Base-by-base conservation (phyloP, 768 basidiomycete genomes). In the Auriscalpium vulgare region DNA sequence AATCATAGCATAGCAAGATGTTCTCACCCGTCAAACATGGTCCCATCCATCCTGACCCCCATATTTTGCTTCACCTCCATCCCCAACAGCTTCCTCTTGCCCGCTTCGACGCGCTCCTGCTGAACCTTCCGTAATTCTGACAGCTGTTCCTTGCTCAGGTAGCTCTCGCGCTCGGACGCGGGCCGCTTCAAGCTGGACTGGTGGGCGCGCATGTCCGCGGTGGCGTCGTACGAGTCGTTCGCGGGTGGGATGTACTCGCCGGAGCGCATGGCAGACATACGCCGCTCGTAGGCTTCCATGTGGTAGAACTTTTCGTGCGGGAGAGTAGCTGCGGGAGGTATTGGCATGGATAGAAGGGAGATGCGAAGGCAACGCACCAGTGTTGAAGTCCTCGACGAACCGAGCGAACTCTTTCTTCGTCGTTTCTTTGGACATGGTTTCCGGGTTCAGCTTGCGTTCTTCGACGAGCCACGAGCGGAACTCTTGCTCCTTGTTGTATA, bases 251-350 rank as follows among this genome's bases (percentile, higher is more conserved):
- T 71, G 51, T 81, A 87, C 62, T 89, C 91, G 40, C 94, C 94
- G n/a, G 83, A 77, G 47, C 92, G 83, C 50, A 95, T 72, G 19
- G 90, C 83, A 38, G 80, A 69, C 94, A 95, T 95, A 48, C 91
- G 85, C 19, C 75, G 75, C 58, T 94, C 91, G 67, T 92, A 93
- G 6, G 81, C 78, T 54, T 83, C 84, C 80, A 95, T 91, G 65
- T 94, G 82, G 69, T 95, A 95, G 69, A 94, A 97, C 68, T 97
- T 97, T 68, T 95, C 92, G 64, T 95, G 88, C 10, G 94, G 91
- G 3, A 97, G 77, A 3, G 94, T 97, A 13, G 92, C 93, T 93
- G 57, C 16, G 45, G 11, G 21, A 40, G 43, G 29, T 45, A 17
- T 14, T 1, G 37, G 21, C n/a, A 17, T 29, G 49, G 21, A 55